A percentile compares a stretch with the other conserved stretches of the same genome.
Conservation (phyloP, 768 basidiomycete genomes). For the Crucibulum laeve region DNA sequence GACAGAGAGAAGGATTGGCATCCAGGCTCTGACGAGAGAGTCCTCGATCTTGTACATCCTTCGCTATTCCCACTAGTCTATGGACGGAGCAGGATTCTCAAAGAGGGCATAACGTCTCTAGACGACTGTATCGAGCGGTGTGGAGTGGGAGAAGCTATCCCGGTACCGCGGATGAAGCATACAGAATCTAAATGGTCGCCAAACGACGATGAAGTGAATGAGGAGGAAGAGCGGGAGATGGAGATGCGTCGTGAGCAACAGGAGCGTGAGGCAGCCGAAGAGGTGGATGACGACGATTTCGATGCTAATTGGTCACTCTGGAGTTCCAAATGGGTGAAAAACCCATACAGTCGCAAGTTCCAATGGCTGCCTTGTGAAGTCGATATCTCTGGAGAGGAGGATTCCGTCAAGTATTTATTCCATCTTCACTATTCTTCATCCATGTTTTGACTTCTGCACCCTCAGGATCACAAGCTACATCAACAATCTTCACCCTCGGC, state of each 20-base stretch:
- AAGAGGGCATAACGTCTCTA: neutral
- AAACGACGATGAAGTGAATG: too few species aligned
- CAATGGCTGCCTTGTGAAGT: slow-evolving; percentile 1
- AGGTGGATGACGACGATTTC: too few species aligned
- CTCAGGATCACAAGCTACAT: slow-evolving; percentile 13
- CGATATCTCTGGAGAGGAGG: neutral
- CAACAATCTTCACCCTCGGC: too few species aligned
- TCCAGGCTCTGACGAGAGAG: slow-evolving; percentile 29
- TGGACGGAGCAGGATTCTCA: slow-evolving; percentile 13
- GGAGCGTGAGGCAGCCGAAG: too few species aligned
- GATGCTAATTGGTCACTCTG: neutral
- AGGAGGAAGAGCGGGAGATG: too few species aligned
- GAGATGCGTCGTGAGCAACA: too few species aligned
- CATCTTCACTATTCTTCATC: neutral
- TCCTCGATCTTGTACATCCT: slow-evolving; percentile 37
- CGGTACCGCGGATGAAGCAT: too few species aligned
- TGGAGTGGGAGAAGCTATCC: slow-evolving; percentile 5
- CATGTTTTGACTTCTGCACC: slow-evolving; percentile 19
- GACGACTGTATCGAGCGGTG: slow-evolving; percentile 6
- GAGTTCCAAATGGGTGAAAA: neutral
- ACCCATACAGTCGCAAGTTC: neutral
- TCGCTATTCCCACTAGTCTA: slow-evolving; percentile 29
- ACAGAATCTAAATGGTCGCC: too few species aligned
- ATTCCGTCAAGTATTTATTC: neutral
- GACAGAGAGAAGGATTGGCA: slow-evolving; percentile 34